phyloP scores from a whole-genome alignment of 2,329 filamentous ascomycete genomes.

The Diaporthe sp. region DNA sequence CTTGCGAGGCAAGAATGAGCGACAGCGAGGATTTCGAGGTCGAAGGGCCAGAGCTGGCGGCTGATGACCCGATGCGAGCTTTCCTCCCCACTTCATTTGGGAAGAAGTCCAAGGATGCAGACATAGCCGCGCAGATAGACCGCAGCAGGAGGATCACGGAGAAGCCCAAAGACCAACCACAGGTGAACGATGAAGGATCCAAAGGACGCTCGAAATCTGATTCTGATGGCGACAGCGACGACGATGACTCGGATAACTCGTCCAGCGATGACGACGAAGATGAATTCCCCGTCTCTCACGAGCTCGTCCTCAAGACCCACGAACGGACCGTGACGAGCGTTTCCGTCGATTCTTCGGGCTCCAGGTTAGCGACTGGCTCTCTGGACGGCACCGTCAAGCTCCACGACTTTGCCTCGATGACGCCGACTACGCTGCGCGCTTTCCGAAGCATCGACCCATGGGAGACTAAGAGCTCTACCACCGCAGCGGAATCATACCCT shows the following conservation, averaged over 20 bases:
- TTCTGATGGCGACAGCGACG: slow-evolving; percentile 53
- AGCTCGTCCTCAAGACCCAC: slow-evolving; percentile 93
- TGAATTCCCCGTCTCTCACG: slow-evolving; percentile 92
- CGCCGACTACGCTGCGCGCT: slow-evolving; percentile 90
- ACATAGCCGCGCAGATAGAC: slow-evolving; percentile 86
- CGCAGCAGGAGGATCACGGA: slow-evolving; percentile 75
- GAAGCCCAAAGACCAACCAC: slow-evolving; percentile 49
- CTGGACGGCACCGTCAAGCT: slow-evolving; percentile 93
- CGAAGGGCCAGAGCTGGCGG: slow-evolving; percentile 67
- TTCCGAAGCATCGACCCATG: slow-evolving; percentile 95
- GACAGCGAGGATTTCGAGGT: slow-evolving; percentile 73
- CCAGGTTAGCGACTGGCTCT: slow-evolving; percentile 89
- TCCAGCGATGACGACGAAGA: slow-evolving; percentile 82
- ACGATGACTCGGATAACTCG: slow-evolving; percentile 65
- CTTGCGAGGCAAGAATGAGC: slow-evolving; percentile 61
- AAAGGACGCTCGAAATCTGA: slow-evolving; percentile 44
- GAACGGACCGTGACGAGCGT: slow-evolving; percentile 88
- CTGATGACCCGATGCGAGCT: slow-evolving; percentile 79
- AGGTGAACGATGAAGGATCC: slow-evolving; percentile 49
- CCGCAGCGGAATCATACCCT: slow-evolving; percentile 85
- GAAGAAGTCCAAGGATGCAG: slow-evolving; percentile 80
- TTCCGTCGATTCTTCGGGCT: slow-evolving; percentile 87
- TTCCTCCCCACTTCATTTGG: slow-evolving; percentile 90
- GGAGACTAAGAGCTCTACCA: slow-evolving; percentile 77
- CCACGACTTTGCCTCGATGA: slow-evolving; percentile 96